Percentiles rank a stretch among this genome's conserved stretches.
These are phyloP conservation scores for Penicillium concentricum DNA, from an alignment of 2,329 filamentous ascomycete genomes.

Conservation along the genomic window DNA sequence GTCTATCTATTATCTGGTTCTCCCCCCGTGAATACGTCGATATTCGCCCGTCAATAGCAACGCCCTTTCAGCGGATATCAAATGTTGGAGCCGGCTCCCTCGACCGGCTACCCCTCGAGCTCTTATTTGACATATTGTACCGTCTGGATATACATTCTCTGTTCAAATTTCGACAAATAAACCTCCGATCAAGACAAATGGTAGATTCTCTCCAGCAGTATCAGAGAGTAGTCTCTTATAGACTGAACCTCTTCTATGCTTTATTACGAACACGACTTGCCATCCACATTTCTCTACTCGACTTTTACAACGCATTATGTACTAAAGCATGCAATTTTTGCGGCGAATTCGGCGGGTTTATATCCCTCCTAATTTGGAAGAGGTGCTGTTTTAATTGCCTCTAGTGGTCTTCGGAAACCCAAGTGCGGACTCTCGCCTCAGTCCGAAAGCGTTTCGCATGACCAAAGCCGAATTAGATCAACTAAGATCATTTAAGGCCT, in stretches of 20 bases:
- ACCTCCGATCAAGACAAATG: conserved; percentile 11
- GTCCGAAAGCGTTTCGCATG: conserved; percentile 11
- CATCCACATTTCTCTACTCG: conserved; percentile 10
- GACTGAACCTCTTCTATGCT: conserved; percentile 16
- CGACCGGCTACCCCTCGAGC: conserved; percentile 9
- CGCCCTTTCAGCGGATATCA: conserved; percentile 9
- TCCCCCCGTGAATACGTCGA: conserved; percentile 4
- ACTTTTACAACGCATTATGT: conserved; percentile 16
- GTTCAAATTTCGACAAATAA: conserved; percentile 17
- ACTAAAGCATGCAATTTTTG: conserved; percentile 7
- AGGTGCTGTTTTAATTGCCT: conserved; percentile 14
- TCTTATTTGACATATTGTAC: conserved; percentile 3
- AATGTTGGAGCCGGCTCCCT: conserved; percentile 6
- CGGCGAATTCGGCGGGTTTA: conserved; percentile 12
- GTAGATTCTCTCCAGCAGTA: conserved; percentile 17
- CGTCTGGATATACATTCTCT: conserved; percentile 12
- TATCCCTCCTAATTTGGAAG: conserved; percentile 12
- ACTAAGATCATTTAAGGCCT: conserved; percentile 12
- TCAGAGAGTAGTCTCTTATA: conserved; percentile 10
- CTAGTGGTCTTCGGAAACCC: conserved; percentile 8
- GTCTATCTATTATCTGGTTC: conserved; percentile 10
- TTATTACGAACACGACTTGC: conserved; percentile 17
- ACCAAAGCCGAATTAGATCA: conserved; percentile 7
- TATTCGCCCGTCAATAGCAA: conserved; percentile 7
- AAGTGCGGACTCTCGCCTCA: conserved; percentile 13